Evolutionary conservation across 495 filamentous ascomycete genomes (phyloP).

Genomic region (Penicillium bovifimosum): DNA sequence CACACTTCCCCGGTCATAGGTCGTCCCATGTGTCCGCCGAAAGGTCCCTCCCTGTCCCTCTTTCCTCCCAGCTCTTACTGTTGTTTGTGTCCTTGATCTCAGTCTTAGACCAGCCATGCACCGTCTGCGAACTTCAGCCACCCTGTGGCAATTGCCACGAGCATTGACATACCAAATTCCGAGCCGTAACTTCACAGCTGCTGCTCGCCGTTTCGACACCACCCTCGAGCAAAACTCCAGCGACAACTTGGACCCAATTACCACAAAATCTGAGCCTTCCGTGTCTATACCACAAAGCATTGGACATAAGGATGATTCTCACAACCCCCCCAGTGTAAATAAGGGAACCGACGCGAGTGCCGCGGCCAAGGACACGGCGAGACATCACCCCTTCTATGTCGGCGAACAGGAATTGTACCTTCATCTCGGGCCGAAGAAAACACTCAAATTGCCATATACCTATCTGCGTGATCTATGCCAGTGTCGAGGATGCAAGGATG

Average conservation of each 20-base stretch:
- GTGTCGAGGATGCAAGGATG: conserved; percentile 68
- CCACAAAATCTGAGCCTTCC: background rate
- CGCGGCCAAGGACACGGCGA: background rate
- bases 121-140: conserved; percentile 1
- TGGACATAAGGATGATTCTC: background rate
- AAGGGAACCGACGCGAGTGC: background rate
- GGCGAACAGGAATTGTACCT: conserved; percentile 3
- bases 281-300: too few relatives aligned
- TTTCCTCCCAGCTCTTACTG: background rate
- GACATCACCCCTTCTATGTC: background rate
- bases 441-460: conserved; percentile 20
- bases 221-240: background rate
- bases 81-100: background rate
- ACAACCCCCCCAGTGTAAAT: background rate
- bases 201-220: background rate
- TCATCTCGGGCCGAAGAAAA: background rate
- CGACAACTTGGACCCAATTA: background rate
- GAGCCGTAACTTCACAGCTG: conserved; percentile 5
- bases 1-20: too few relatives aligned
- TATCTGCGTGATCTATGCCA: conserved; percentile 74
- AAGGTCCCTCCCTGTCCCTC: background rate
- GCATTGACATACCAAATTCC: background rate
- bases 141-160: conserved; percentile 6
- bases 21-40: too few relatives aligned
- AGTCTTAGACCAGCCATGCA: conserved; percentile 4